A percentile compares a stretch with the other conserved stretches of the same genome.
phyloP scores from a whole-genome alignment of 2,329 filamentous ascomycete species.

The Diaporthe sp. region DNA sequence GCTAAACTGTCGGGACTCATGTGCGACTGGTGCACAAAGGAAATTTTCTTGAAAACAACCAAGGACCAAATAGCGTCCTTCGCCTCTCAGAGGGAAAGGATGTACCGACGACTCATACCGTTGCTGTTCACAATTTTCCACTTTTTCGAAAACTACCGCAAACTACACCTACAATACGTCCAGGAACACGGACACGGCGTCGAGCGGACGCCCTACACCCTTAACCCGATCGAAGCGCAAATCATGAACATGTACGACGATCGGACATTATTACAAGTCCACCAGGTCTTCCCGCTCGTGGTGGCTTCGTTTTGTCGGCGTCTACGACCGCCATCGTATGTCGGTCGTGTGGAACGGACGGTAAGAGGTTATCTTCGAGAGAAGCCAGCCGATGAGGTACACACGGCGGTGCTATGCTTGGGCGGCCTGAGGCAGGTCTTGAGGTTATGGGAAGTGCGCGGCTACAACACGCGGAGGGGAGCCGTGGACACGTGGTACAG shows the following conservation, averaged over 20 bases:
- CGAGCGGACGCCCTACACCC: constrained; percentile 65
- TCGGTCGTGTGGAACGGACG: constrained; percentile 72
- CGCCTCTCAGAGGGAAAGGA: constrained; percentile 71
- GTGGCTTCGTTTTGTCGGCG: constrained; percentile 75
- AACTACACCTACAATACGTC: constrained; percentile 70
- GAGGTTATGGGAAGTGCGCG: constrained; percentile 75
- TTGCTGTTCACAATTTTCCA: constrained; percentile 76
- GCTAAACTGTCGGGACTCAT: constrained; percentile 73
- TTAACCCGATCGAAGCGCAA: constrained; percentile 73
- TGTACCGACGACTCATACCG: constrained; percentile 74
- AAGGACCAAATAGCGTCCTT: constrained; percentile 69
- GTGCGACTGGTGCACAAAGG: constrained; percentile 75
- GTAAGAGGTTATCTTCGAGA: constrained; percentile 75
- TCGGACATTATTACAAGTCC: constrained; percentile 71
- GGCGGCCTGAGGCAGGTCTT: constrained; percentile 75
- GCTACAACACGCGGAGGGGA: constrained; percentile 71
- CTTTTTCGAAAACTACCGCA: constrained; percentile 76
- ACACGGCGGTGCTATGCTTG: constrained; percentile 71
- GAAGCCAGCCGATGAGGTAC: constrained; percentile 73
- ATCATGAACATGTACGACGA: constrained; percentile 77
- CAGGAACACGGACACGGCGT: constrained; percentile 67
- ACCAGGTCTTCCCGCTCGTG: constrained; percentile 75
- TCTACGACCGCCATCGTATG: constrained; percentile 74
- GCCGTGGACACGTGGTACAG: constrained; percentile 73
- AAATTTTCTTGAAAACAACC: constrained; percentile 72